A percentile compares a stretch with the other conserved stretches of the same genome.
Conservation (phyloP, 139 green algal species). For the Closterium sp. region DNA sequence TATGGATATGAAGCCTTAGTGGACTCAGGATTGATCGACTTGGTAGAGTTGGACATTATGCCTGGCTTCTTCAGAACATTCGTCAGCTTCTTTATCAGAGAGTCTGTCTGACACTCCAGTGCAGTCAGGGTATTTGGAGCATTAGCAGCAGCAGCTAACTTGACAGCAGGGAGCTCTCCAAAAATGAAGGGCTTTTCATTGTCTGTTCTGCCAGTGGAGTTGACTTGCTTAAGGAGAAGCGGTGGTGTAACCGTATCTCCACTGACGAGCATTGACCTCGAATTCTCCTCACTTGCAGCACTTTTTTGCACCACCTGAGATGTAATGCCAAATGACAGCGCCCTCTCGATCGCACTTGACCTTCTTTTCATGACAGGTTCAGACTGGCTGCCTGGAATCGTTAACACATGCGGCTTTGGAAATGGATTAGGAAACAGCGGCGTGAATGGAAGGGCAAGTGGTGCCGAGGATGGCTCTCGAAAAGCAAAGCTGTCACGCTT, state of each 20-base stretch:
- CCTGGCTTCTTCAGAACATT: not conserved
- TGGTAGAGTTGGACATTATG: not conserved
- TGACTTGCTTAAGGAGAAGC: not conserved
- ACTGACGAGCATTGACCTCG: not conserved
- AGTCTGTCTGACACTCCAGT: not conserved
- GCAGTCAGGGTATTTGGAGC: not conserved
- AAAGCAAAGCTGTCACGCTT: not conserved
- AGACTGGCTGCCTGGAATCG: not conserved
- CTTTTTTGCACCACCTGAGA: not conserved
- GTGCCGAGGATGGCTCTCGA: not conserved
- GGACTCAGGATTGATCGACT: not conserved
- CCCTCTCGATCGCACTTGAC: not conserved
- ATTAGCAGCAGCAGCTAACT: not conserved
- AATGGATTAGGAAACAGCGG: not conserved
- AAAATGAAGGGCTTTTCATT: not conserved
- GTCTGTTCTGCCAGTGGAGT: not conserved
- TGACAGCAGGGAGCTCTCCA: not conserved
- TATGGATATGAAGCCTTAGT: not conserved
- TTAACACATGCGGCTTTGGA: not conserved
- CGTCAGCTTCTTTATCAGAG: not conserved
- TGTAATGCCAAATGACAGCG: not conserved
- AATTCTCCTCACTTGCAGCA: not conserved
- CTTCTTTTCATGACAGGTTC: not conserved
- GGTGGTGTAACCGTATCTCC: not conserved
- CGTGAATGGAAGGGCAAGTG: not conserved